phyloP scores from a whole-genome alignment of 2,329 filamentous ascomycete genomes.

The Chaetomium globosum region DNA sequence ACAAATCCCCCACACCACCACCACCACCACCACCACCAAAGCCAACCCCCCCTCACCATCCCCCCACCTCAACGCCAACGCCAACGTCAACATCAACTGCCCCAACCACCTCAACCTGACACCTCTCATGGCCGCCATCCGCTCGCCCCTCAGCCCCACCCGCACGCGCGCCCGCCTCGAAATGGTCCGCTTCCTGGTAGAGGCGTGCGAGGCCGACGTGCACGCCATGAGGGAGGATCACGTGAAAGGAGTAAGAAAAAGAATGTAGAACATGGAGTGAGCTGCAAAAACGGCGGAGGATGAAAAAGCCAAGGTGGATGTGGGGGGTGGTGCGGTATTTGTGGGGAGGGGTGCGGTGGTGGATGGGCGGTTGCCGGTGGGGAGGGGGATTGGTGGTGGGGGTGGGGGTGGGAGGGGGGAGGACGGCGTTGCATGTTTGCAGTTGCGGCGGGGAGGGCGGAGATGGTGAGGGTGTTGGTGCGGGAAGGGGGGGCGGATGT shows the following conservation, averaged over 20 bases:
- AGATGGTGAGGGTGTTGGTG: slow-evolving; percentile 27
- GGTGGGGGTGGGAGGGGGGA: slow-evolving; percentile 14
- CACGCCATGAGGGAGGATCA: slow-evolving; percentile 18
- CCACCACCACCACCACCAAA: not conserved
- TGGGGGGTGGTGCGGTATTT: slow-evolving; percentile 29
- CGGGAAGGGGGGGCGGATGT: slow-evolving; percentile 29
- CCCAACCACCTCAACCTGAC: slow-evolving; percentile 32
- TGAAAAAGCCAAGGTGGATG: too few relatives aligned
- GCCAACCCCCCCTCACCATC: too few relatives aligned
- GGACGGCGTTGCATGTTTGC: slow-evolving; percentile 35
- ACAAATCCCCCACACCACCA: slow-evolving; percentile 15
- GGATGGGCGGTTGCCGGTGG: slow-evolving; percentile 17
- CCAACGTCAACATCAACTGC: slow-evolving; percentile 29
- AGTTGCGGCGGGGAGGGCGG: slow-evolving; percentile 23
- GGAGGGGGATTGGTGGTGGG: not conserved
- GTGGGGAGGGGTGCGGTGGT: slow-evolving; percentile 27
- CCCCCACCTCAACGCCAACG: not conserved
- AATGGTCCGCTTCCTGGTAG: slow-evolving; percentile 33
- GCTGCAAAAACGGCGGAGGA: too few relatives aligned
- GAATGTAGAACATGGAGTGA: slow-evolving; percentile 26
- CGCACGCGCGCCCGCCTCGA: slow-evolving; percentile 29
- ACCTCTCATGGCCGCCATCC: slow-evolving; percentile 30
- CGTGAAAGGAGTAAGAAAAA: slow-evolving; percentile 17
- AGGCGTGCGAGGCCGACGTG: slow-evolving; percentile 32
- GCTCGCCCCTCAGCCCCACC: slow-evolving; percentile 8